These are phyloP conservation scores for Epipyxis sp. DNA, from an alignment of 108 stramenopile species.

Conservation along the genomic window DNA sequence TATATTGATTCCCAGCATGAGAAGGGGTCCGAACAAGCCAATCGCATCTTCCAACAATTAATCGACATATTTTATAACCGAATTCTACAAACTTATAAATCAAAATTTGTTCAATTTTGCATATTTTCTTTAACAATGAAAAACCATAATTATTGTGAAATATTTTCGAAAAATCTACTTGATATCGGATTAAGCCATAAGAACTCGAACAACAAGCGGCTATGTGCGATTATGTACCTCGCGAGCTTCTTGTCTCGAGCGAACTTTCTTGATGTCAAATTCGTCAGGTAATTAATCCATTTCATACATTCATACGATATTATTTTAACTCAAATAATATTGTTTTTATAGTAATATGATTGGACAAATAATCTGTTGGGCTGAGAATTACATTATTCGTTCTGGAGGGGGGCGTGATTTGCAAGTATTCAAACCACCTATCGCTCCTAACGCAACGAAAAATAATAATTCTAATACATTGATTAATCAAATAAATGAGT, in stretches of 20 bases:
- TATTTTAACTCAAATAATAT: no score
- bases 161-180: not conserved
- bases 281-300: constrained; percentile 57
- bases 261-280: constrained; percentile 68
- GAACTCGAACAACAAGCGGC: constrained; percentile 54
- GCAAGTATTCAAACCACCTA: no score
- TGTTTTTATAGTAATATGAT: no score
- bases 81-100: constrained; percentile 82
- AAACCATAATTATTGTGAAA: not conserved
- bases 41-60: constrained; percentile 17
- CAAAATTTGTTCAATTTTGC: constrained; percentile 91
- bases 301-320: no score
- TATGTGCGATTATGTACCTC: constrained; percentile 80
- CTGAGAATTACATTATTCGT: no score
- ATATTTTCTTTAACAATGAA: constrained; percentile 61
- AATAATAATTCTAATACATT: no score
- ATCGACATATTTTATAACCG: constrained; percentile 67
- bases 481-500: no score
- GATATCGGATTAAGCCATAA: not conserved
- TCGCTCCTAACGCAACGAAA: no score
- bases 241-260: constrained; percentile 90
- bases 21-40: constrained; percentile 8
- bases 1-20: constrained; percentile 45
- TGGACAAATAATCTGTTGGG: no score
- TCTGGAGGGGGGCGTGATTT: no score